phyloP scores from a whole-genome alignment of 2,329 filamentous ascomycete species.

The Ascochyta rabiei region DNA sequence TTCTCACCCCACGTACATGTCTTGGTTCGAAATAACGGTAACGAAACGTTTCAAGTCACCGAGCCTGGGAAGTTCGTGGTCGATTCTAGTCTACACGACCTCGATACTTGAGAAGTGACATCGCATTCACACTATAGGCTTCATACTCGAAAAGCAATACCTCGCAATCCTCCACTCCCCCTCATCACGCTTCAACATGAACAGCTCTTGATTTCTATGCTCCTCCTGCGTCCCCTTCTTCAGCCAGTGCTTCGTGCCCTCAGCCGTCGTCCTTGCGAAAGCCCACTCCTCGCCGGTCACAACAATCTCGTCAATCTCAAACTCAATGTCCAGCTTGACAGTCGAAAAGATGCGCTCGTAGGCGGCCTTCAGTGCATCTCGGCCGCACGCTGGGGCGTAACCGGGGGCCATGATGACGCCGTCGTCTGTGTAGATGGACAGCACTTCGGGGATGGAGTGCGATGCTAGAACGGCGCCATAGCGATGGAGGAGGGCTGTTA shows the following conservation, averaged over 20 bases:
- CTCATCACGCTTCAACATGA: constrained; percentile 2
- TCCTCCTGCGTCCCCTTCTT: constrained; percentile 13
- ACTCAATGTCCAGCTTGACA: constrained; percentile 12
- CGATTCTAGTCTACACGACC: neutral
- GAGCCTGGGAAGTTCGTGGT: neutral
- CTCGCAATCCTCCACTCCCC: constrained; percentile 15
- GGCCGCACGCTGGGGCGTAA: constrained; percentile 1
- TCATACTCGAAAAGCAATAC: constrained; percentile 17
- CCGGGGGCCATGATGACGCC: constrained; percentile 9
- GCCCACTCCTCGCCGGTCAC: constrained; percentile 12
- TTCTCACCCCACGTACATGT: neutral
- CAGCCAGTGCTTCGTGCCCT: constrained; percentile 15
- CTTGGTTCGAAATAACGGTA: too few species aligned
- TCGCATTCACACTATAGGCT: neutral
- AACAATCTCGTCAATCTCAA: constrained; percentile 14
- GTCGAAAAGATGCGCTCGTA: constrained; percentile 18
- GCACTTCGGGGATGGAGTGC: constrained; percentile 11
- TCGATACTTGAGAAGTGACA: too few species aligned
- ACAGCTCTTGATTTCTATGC: constrained; percentile 14
- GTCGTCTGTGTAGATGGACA: constrained; percentile 15
- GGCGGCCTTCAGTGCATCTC: constrained; percentile 3
- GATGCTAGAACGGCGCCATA: constrained; percentile 12
- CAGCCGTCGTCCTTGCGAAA: constrained; percentile 15
- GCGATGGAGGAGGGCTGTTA: constrained; percentile 9
- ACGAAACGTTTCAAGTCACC: too few species aligned